Evolutionary conservation across 2,329 filamentous ascomycete species (phyloP), one percentile per base, ranked within the genome.

Genomic region (Xylaria polymorpha): DNA sequence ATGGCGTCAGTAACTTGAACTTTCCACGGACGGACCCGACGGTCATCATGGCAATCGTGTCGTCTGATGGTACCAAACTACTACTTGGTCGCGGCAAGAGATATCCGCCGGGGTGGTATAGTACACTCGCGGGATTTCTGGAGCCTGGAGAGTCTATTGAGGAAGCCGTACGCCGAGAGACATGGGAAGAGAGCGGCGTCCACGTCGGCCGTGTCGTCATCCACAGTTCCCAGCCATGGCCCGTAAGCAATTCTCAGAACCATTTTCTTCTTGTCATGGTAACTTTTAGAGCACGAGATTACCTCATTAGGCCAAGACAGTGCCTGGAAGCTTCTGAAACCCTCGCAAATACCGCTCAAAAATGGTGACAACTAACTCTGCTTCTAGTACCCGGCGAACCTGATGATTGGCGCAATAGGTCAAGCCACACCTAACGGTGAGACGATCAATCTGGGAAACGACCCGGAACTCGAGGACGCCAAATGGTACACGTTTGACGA

Each of bases 11-110:
- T 39, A 99, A 99, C 81, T 86, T 98, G 62, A 91, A 87, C 77
- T 98, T 98, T 85, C 95, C 95, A 2, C 89, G 94, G 60, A 98
- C 95, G 1, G 94, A 98, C 76, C 94, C 94, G 0, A 97, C 94
- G 35, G 94, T 98, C 79, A 99, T 99, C 81, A 94, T 97, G 82
- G 95, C 94, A 0, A 91, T 98, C 12, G 88, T 98, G 39, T 97
- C 92, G 62, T 85, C 90, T 60, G 93, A 97, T 74, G 92, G 92
- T 59, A 87, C 90, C 73, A 88, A 89, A 70, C 83, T 97, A 46
- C 88, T 99, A 8, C 90, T 99, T 0, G 96, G 96, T 44, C 90
- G 96, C 15, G 90, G 93, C 77, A 92, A 92, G 81, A 88, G 93
- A 62, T 99, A 91, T 87, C 96, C 96, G 0, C 85, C 88, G 1